Conservation (phyloP, 495 filamentous ascomycete species). For the Schizothecium vesticola region DNA sequence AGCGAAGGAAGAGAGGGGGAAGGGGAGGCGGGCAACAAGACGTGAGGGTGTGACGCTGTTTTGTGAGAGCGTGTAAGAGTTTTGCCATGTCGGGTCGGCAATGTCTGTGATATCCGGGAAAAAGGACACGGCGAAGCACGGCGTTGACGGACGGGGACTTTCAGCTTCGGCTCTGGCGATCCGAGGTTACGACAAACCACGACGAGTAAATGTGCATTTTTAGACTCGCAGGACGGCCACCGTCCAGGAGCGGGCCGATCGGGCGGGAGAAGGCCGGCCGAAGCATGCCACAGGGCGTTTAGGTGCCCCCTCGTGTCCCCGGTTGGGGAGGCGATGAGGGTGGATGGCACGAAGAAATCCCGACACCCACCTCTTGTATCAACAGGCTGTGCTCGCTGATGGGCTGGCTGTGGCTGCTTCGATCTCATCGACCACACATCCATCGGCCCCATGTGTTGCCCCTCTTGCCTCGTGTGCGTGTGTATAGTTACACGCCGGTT, state of each 20-base stretch:
- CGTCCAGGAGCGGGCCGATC: neutral
- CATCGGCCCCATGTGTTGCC: neutral
- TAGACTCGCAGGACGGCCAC: neutral
- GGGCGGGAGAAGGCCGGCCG: neutral
- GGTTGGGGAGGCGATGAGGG: neutral
- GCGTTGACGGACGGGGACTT: neutral
- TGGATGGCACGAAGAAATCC: neutral
- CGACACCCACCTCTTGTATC: neutral
- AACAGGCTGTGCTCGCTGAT: neutral
- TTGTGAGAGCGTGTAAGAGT: neutral
- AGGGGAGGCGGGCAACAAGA: constrained; percentile 3
- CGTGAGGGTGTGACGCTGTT: neutral
- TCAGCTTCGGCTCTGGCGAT: neutral
- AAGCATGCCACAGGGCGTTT: neutral
- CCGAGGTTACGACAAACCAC: neutral
- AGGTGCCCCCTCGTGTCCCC: neutral
- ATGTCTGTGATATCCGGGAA: neutral
- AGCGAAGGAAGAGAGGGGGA: neutral
- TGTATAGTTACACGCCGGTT: constrained; percentile 7
- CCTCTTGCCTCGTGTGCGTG: neutral
- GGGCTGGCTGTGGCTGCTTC: neutral
- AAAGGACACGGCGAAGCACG: neutral
- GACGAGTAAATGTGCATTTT: neutral
- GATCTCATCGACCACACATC: neutral
- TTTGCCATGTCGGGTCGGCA: neutral